These are phyloP conservation scores for Scheffersomyces illinoinensis DNA, from an alignment of 1,139 yeast genomes.

Conservation along the genomic window DNA sequence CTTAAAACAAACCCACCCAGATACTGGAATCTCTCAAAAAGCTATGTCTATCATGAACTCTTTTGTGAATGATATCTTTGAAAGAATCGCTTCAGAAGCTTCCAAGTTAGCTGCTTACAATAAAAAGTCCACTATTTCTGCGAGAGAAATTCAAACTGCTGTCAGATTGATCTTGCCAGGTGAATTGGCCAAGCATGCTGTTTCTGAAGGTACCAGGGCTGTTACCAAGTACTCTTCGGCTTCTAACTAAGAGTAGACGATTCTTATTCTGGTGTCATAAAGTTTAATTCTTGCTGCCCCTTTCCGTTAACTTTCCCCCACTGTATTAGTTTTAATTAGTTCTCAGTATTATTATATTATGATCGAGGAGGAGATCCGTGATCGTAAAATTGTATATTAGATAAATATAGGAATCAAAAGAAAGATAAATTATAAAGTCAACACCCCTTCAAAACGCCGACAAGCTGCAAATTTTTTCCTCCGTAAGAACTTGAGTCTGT, in stretches of 20 bases:
- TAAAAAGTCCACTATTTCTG: constrained; percentile 98
- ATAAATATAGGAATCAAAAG: neutral
- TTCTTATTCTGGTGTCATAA: neutral
- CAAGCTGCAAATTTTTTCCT: neutral
- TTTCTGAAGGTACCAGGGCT: constrained; percentile 99
- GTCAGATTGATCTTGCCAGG: constrained; percentile 99
- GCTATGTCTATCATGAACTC: constrained; percentile 99
- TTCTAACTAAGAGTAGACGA: constrained; percentile 26
- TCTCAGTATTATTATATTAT: neutral
- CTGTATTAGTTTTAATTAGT: neutral
- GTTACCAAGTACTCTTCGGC: constrained; percentile 98
- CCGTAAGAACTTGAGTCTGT: neutral
- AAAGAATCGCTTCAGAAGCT: constrained; percentile 96
- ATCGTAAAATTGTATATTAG: neutral
- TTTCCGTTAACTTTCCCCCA: neutral
- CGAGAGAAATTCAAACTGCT: constrained; percentile 99
- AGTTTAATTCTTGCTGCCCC: neutral
- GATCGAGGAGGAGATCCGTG: neutral
- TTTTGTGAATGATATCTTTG: constrained; percentile 93
- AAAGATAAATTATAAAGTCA: neutral
- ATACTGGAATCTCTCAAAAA: constrained; percentile 98
- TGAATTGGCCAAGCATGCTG: constrained; percentile 99
- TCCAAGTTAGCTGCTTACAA: constrained; percentile 99
- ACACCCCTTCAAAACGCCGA: neutral
- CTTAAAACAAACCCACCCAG: constrained; percentile 98